phyloP scores from a whole-genome alignment of 2,329 filamentous ascomycete species.

The Phoma sp. region DNA sequence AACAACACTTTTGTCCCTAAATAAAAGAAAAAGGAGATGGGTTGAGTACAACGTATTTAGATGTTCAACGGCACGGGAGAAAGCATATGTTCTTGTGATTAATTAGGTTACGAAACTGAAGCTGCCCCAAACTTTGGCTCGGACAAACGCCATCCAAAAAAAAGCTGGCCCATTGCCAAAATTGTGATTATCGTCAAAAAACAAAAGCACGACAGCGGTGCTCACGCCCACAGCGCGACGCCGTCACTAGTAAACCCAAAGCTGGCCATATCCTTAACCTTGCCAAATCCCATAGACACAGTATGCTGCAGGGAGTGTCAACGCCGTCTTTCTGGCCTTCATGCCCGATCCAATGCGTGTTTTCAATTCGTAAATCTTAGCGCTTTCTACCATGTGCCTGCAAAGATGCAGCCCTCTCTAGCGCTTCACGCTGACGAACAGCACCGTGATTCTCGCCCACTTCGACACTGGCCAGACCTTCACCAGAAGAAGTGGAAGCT shows the following conservation, averaged over 20 bases:
- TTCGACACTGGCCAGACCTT: neutral
- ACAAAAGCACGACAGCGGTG: neutral
- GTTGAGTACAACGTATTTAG: too few species aligned
- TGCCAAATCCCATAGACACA: neutral
- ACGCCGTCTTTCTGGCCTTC: neutral
- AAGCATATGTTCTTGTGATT: too few species aligned
- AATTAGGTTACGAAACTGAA: too few species aligned
- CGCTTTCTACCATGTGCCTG: conserved; percentile 11
- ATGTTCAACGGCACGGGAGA: too few species aligned
- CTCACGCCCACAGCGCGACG: neutral
- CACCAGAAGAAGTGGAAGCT: neutral
- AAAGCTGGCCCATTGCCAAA: neutral
- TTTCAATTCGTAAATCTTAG: neutral
- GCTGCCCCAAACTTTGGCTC: too few species aligned
- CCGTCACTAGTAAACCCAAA: neutral
- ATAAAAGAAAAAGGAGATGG: too few species aligned
- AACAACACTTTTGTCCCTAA: too few species aligned
- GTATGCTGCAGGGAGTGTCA: neutral
- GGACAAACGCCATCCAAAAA: too few species aligned
- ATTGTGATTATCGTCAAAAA: neutral
- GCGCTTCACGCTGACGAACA: conserved; percentile 26
- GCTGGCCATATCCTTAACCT: neutral
- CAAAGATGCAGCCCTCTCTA: conserved; percentile 21
- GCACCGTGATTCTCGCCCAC: conserved; percentile 5
- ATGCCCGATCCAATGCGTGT: neutral